A percentile compares a stretch with the other conserved stretches of the same genome.
phyloP scores from a whole-genome alignment of 2,329 filamentous ascomycete species.

The Coleophoma crateriformis region DNA sequence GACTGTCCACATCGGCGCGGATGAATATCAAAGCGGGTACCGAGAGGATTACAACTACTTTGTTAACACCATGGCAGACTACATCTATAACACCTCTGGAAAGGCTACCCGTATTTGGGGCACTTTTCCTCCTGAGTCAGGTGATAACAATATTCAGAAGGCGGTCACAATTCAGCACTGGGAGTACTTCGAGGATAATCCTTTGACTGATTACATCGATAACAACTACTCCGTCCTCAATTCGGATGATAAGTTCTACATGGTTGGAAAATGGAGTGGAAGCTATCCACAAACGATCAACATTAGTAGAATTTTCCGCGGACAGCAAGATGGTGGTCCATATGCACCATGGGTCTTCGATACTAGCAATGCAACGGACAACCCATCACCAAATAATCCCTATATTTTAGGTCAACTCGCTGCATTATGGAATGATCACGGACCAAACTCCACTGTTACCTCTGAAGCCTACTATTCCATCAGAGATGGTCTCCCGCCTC shows the following conservation, averaged over 20 bases:
- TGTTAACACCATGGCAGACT: no score
- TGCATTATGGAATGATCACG: no score
- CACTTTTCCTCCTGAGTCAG: no score
- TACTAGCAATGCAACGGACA: constrained; percentile 38
- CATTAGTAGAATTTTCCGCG: constrained; percentile 38
- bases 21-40: constrained; percentile 39
- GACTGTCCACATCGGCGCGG: constrained; percentile 49
- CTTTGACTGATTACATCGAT: constrained; percentile 23
- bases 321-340: constrained; percentile 31
- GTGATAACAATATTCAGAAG: constrained; percentile 18
- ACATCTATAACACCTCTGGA: no score
- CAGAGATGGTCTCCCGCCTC: constrained; percentile 41
- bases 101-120: no score
- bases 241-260: constrained; percentile 46
- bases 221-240: constrained; percentile 46
- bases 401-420: no score
- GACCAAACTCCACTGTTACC: constrained; percentile 10
- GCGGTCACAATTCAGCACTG: constrained; percentile 48
- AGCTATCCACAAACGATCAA: constrained; percentile 41
- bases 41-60: constrained; percentile 4
- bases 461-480: constrained; percentile 45
- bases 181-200: constrained; percentile 47
- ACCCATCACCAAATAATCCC: constrained; percentile 28
- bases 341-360: constrained; percentile 47
- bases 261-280: constrained; percentile 41